Evolutionary conservation across 1,284 basidiomycete species (phyloP).

Genomic region (Apiotrichum montevideense): DNA sequence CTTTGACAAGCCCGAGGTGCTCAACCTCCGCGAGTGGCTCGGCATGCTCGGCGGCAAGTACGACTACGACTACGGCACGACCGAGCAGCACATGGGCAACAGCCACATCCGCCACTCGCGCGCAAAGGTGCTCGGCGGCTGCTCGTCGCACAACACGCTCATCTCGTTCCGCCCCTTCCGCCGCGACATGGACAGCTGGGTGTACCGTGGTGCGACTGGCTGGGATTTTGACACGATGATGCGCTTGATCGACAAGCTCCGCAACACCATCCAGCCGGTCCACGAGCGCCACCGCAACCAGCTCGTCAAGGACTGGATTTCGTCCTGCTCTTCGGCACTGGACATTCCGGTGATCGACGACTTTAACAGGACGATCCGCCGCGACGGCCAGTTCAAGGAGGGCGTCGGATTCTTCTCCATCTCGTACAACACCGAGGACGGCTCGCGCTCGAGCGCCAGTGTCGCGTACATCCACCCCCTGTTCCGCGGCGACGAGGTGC

Average conservation of each 20-base stretch:
- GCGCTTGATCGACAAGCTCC: constrained; percentile 18
- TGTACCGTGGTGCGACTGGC: constrained; percentile 3
- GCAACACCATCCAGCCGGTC: constrained; percentile 16
- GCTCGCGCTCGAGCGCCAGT: constrained; percentile 5
- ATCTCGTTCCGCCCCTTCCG: constrained; percentile 20
- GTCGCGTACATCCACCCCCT: constrained; percentile 21
- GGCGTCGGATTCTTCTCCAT: constrained; percentile 20
- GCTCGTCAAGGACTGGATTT: constrained; percentile 14
- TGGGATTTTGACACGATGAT: constrained; percentile 16
- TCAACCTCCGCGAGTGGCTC: constrained; percentile 18
- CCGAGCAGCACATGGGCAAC: constrained; percentile 18
- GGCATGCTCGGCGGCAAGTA: constrained; percentile 14
- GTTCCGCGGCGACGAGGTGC: constrained; percentile 17
- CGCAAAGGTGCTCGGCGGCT: constrained; percentile 18
- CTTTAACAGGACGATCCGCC: constrained; percentile 14
- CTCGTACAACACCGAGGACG: constrained; percentile 20
- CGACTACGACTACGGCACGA: constrained; percentile 20
- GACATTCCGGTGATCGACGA: constrained; percentile 16
- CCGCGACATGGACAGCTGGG: constrained; percentile 17
- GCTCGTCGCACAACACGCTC: constrained; percentile 19
- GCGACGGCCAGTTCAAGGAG: constrained; percentile 9
- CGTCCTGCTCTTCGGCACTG: constrained; percentile 9
- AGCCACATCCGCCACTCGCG: constrained; percentile 18
- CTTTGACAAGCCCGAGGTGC: constrained; percentile 12
- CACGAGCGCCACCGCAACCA: constrained; percentile 16